These are phyloP conservation scores for Thraustochytrium sp. DNA, from an alignment of 352 stramenopile species.

Conservation along the genomic window DNA sequence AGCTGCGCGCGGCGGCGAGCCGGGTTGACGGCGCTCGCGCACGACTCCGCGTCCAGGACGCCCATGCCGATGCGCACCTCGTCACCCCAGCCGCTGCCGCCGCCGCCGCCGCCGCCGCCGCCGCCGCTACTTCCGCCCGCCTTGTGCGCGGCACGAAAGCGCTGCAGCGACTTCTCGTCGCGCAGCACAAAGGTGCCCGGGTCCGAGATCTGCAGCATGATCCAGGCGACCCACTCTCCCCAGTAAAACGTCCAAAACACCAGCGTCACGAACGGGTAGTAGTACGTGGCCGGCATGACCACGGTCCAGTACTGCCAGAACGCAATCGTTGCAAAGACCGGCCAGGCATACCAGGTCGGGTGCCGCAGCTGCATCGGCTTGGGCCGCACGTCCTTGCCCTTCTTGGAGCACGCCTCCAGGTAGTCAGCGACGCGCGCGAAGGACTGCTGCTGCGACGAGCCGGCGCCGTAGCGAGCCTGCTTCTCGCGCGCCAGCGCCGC, in stretches of 20 bases:
- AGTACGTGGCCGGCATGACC: not conserved
- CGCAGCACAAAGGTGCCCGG: constrained; percentile 12
- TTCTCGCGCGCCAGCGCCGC: constrained; percentile 42
- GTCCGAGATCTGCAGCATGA: constrained; percentile 32
- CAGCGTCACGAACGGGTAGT: constrained; percentile 25
- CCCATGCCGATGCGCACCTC: not conserved
- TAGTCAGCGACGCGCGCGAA: constrained; percentile 34
- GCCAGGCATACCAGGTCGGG: constrained; percentile 43
- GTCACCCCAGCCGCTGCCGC: not conserved
- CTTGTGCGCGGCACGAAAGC: not conserved
- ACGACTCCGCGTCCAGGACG: not conserved
- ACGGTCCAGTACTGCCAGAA: constrained; percentile 35
- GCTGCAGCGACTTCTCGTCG: not conserved
- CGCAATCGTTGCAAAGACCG: constrained; percentile 17
- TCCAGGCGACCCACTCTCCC: not conserved
- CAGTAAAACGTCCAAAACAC: constrained; percentile 1
- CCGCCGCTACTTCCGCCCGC: too few species aligned
- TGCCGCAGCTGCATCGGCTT: not conserved
- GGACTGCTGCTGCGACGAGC: not conserved
- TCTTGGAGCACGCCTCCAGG: constrained; percentile 20
- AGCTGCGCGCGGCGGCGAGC: not conserved
- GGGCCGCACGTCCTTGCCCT: constrained; percentile 2
- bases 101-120: not conserved
- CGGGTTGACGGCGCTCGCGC: not conserved
- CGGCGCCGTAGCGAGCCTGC: not conserved